Percentiles rank a stretch among this genome's conserved stretches.
phyloP scores from a whole-genome alignment of 768 basidiomycete species.

The Mycena pura region DNA sequence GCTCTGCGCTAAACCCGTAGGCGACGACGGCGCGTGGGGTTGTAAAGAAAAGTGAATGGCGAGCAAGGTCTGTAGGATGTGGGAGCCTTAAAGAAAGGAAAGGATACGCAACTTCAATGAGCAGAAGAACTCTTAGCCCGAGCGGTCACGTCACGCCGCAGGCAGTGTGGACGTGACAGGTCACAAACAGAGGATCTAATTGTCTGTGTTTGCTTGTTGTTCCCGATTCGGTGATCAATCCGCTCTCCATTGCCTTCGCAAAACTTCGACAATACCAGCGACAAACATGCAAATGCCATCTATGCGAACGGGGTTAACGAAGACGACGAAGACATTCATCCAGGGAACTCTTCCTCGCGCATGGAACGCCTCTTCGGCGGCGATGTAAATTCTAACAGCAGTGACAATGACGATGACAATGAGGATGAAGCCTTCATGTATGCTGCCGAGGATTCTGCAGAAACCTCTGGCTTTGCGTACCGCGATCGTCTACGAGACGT shows the following conservation, averaged over 20 bases:
- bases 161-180: too few species aligned
- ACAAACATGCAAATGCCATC: constrained; percentile 18
- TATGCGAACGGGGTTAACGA: constrained; percentile 50
- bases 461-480: constrained; percentile 61
- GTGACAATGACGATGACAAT: constrained; percentile 52
- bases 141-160: too few species aligned
- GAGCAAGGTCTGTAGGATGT: too few species aligned
- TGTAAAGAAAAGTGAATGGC: too few species aligned
- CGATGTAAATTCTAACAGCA: constrained; percentile 31
- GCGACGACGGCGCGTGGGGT: too few species aligned
- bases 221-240: too few species aligned
- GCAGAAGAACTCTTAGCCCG: too few species aligned
- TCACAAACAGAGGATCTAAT: too few species aligned
- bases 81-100: too few species aligned
- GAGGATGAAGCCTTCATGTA: constrained; percentile 77
- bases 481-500: constrained; percentile 74
- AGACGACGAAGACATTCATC: constrained; percentile 48
- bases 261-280: constrained; percentile 15
- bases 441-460: constrained; percentile 67
- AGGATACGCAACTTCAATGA: too few species aligned
- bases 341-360: constrained; percentile 68
- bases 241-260: constrained; percentile 9
- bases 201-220: too few species aligned
- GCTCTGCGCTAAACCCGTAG: too few species aligned
- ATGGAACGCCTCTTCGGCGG: constrained; percentile 71